phyloP scores from a whole-genome alignment of 345 rosid species.

The Salix udensis region DNA sequence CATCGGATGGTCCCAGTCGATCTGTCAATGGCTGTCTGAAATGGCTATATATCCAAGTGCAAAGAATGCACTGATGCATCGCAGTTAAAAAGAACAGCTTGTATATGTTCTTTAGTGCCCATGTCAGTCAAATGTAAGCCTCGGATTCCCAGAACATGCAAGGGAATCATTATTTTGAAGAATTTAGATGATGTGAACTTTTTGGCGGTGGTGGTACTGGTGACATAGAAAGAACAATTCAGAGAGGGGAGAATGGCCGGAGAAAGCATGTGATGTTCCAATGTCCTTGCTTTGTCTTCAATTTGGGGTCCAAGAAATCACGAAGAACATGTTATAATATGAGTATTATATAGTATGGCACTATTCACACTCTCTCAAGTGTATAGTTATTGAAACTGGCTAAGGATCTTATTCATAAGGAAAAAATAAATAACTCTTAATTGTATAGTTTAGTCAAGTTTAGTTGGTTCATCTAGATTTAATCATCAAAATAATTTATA shows the following conservation, averaged over 20 bases:
- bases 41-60: not conserved
- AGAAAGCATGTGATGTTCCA: not conserved
- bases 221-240: not conserved
- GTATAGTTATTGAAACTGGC: no score
- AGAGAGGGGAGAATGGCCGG: not conserved
- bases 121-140: not conserved
- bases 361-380: no score
- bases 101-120: not conserved
- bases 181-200: no score
- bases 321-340: not conserved
- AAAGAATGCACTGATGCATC: not conserved
- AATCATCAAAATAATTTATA: no score
- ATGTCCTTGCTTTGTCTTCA: not conserved
- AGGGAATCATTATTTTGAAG: constrained; percentile 1
- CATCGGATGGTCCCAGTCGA: not conserved
- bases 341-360: no score
- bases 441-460: no score
- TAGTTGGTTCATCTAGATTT: no score
- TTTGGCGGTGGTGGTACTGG: no score
- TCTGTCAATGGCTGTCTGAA: not conserved
- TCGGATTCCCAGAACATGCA: constrained; percentile 18
- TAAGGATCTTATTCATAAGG: no score
- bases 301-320: not conserved
- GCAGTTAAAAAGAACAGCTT: not conserved
- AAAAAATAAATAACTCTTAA: no score